Conservation (phyloP, 106 monocot genomes). For the Dendrobium officinale region DNA sequence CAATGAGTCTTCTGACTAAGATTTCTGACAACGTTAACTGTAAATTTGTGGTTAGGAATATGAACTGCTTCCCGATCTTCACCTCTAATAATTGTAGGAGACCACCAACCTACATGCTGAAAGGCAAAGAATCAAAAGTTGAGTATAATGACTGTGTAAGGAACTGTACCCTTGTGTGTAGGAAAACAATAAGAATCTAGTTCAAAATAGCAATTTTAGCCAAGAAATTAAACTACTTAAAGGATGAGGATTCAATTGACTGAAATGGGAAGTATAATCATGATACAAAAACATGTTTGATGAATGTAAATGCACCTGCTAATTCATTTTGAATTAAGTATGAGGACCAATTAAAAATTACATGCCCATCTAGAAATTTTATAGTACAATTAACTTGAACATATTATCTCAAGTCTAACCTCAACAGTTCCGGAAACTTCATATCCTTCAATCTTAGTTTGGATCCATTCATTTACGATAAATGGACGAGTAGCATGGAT, state of each 20-base stretch:
- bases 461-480: conserved; percentile 93
- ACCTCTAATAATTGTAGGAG: conserved; percentile 94
- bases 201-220: neutral
- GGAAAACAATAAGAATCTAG: neutral
- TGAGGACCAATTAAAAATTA: neutral
- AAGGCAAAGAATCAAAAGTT: neutral
- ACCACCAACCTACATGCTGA: conserved; percentile 99
- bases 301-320: neutral
- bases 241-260: neutral
- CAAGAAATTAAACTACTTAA: neutral
- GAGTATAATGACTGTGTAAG: neutral
- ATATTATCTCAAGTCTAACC: conserved; percentile 38
- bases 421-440: conserved; percentile 97
- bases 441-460: conserved; percentile 88
- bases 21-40: conserved; percentile 89
- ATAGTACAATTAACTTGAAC: neutral
- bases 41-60: conserved; percentile 99
- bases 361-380: neutral
- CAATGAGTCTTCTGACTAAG: conserved; percentile 92
- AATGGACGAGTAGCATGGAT: conserved; percentile 98
- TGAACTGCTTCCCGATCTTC: conserved; percentile 96
- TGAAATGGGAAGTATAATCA: neutral
- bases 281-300: neutral
- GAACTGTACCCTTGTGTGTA: neutral
- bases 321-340: neutral